A percentile compares a stretch with the other conserved stretches of the same genome.
These are phyloP conservation scores for Trapa bicornis DNA, from an alignment of 345 rosid genomes.

Conservation along the genomic window DNA sequence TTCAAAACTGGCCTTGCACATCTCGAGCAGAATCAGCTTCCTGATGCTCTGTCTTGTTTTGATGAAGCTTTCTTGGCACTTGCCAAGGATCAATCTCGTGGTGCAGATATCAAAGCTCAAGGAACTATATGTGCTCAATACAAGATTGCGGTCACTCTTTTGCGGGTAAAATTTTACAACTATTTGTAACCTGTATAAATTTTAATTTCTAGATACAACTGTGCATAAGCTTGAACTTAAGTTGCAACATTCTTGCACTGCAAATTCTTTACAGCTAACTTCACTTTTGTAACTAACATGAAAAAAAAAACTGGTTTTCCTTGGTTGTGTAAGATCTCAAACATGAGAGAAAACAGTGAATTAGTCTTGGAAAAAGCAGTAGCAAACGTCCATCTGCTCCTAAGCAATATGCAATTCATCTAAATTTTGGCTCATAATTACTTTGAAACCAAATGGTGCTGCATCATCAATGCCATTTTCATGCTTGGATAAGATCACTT, in stretches of 20 bases:
- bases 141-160: slow-evolving; percentile 88
- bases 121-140: slow-evolving; percentile 96
- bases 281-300: no score
- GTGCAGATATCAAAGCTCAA: slow-evolving; percentile 91
- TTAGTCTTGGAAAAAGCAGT: background rate
- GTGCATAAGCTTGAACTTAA: no score
- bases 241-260: no score
- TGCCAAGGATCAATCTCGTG: slow-evolving; percentile 94
- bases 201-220: no score
- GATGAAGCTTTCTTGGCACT: slow-evolving; percentile 94
- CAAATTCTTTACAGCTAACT: no score
- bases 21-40: slow-evolving; percentile 95
- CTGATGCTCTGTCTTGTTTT: slow-evolving; percentile 92
- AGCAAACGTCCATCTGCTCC: background rate
- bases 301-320: background rate
- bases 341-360: background rate
- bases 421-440: background rate
- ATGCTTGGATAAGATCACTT: background rate
- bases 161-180: slow-evolving; percentile 37
- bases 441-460: background rate
- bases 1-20: slow-evolving; percentile 93
- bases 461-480: background rate
- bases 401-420: background rate
- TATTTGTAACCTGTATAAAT: background rate
- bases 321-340: background rate